Evolutionary conservation across 2,329 filamentous ascomycete genomes (phyloP).

Genomic region (Aulographum hederae): DNA sequence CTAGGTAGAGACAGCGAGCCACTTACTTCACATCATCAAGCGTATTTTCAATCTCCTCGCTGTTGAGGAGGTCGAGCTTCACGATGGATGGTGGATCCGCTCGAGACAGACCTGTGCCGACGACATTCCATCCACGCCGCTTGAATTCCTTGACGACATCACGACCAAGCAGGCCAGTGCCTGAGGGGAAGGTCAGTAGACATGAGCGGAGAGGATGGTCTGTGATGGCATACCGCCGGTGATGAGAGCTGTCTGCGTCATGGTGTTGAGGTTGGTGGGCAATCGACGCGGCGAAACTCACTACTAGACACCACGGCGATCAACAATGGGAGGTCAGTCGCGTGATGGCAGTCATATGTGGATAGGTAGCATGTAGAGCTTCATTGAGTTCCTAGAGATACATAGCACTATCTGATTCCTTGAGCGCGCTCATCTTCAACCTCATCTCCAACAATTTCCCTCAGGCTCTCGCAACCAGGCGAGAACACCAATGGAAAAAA

Average conservation of each 20-base stretch:
- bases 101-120: conserved; percentile 42
- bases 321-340: too few relatives aligned
- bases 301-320: too few relatives aligned
- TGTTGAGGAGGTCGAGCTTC: conserved; percentile 32
- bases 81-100: conserved; percentile 48
- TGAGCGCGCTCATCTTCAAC: too few relatives aligned
- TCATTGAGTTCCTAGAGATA: too few relatives aligned
- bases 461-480: too few relatives aligned
- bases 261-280: conserved; percentile 9
- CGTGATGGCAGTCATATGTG: too few relatives aligned
- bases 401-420: too few relatives aligned
- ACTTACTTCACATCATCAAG: conserved; percentile 34
- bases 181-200: conserved; percentile 30
- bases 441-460: too few relatives aligned
- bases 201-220: conserved; percentile 6
- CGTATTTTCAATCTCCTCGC: conserved; percentile 24
- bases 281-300: too few relatives aligned
- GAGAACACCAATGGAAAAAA: too few relatives aligned
- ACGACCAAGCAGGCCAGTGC: conserved; percentile 56
- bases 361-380: too few relatives aligned
- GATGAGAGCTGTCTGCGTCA: conserved; percentile 43
- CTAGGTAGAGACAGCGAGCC: background rate
- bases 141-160: conserved; percentile 59
- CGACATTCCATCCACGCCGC: conserved; percentile 35
- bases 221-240: conserved; percentile 40